phyloP scores from a whole-genome alignment of 352 stramenopile species.

The Pythium vanterpoolii region DNA sequence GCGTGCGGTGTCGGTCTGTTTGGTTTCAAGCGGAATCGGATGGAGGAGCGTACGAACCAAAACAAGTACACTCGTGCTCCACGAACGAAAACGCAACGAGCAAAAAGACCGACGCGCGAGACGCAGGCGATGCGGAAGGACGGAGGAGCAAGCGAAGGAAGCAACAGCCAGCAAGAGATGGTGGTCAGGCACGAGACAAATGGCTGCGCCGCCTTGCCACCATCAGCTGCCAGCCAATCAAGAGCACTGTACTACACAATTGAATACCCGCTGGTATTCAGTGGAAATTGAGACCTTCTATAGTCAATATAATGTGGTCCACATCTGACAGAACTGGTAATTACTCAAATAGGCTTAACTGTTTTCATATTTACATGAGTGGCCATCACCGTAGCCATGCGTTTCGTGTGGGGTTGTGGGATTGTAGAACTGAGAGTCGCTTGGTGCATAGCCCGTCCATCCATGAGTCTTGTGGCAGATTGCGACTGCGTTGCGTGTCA shows the following conservation, averaged over 20 bases:
- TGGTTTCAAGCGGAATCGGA: not conserved
- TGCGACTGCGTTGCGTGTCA: too few relatives aligned
- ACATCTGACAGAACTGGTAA: not conserved
- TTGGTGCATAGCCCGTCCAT: not conserved
- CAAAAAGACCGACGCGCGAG: not conserved
- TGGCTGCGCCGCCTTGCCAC: slow-evolving; percentile 20
- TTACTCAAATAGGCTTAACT: not conserved
- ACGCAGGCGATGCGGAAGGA: not conserved
- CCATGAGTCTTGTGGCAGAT: slow-evolving; percentile 3
- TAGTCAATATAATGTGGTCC: slow-evolving; percentile 10
- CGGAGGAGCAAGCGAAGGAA: not conserved
- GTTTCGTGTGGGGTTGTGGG: slow-evolving; percentile 6
- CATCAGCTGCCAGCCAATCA: slow-evolving; percentile 27
- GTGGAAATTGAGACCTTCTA: slow-evolving; percentile 2
- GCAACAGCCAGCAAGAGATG: not conserved
- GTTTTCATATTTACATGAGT: not conserved
- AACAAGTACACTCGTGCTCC: slow-evolving; percentile 12
- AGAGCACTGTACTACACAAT: slow-evolving; percentile 13
- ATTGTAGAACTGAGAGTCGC: not conserved
- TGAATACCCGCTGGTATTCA: slow-evolving; percentile 6
- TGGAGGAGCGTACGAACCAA: slow-evolving; percentile 3
- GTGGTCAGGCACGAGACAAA: slow-evolving; percentile 9
- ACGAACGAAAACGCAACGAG: not conserved
- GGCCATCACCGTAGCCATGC: not conserved
- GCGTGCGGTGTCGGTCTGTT: not conserved